Base-by-base conservation (phyloP, 2,329 filamentous ascomycete species). In the Talaromyces atroroseus region DNA sequence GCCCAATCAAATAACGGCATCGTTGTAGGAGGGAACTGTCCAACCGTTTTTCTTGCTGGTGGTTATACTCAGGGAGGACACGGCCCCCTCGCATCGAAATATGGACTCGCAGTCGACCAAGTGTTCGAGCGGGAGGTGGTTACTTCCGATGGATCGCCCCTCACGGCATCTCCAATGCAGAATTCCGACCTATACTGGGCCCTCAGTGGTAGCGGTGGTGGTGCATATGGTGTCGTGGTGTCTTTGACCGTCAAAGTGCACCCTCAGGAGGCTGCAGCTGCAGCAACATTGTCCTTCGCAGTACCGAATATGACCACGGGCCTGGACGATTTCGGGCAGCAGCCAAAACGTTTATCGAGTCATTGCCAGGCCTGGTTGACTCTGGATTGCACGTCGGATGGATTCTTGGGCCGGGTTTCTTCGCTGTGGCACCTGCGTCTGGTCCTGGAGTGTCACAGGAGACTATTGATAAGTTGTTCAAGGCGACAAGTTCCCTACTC, bases 131-230 rank as follows among this genome's bases (percentile, higher is more conserved):
- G 74, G 55, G 75, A 83, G 57, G 80, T 83, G 1, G 74, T 87
- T n/a, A 80, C 78, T 10, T 78, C 75, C 0, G 64, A 66, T 16
- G 82, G 83, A 2, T 57, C 74, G 16, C 63, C 78, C n/a, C 59
- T 84, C 1, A 76, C 67, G 2, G 82, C 81, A 0, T 78, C 73
- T 3, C 73, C 71, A 0, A 64, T 63, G 0, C 59, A 77, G 32
- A 80, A 86, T 60, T 57, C 71, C 0, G 83, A 86, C 52, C 71
- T 87, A 1, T 87, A 82, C 71, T 88, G 83, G 84, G 85, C 84
- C 1, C 68, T 86, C 1, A 74, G 74, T 44, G 83, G 83, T 3
- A 82, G 84, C 0, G 83, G 84, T 1, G 80, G 77, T 10, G 81
- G 82, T 16, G 85, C 76, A 29, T 87, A 80, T 61, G 83, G 75